Conservation (phyloP, 352 stramenopile species). For the Phytophthora foliorum region DNA sequence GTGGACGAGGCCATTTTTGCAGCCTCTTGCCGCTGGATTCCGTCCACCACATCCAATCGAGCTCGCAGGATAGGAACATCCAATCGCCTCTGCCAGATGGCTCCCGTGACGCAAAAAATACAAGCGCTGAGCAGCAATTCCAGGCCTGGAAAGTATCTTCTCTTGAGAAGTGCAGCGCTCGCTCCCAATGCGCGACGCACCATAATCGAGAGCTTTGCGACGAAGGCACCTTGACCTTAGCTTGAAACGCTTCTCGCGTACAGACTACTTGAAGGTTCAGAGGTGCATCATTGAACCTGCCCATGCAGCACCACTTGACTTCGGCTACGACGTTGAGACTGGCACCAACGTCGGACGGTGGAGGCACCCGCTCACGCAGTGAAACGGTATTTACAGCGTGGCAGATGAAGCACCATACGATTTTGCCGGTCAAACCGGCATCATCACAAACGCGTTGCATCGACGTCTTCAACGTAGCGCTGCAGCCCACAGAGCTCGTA, state of each 20-base stretch:
- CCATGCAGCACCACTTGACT: slow-evolving; percentile 8
- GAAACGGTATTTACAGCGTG: not conserved
- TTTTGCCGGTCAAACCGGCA: not conserved
- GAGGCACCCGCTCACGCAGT: not conserved
- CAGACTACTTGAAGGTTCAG: slow-evolving; percentile 19
- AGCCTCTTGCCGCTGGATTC: slow-evolving; percentile 4
- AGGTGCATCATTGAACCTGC: slow-evolving; percentile 4
- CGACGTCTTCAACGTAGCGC: not conserved
- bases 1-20: not conserved
- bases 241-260: slow-evolving; percentile 8
- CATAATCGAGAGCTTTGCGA: not conserved
- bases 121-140: not conserved
- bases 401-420: not conserved
- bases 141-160: not conserved
- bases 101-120: slow-evolving; percentile 3
- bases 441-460: not conserved
- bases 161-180: not conserved
- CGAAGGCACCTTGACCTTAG: not conserved
- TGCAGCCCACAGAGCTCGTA: not conserved
- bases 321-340: not conserved
- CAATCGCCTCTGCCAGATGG: slow-evolving; percentile 22
- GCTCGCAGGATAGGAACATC: not conserved
- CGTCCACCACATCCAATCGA: slow-evolving; percentile 5
- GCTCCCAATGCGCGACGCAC: not conserved
- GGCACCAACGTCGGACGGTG: not conserved